Conservation (phyloP, 768 basidiomycete species). For the Hygrocybe coccinea region DNA sequence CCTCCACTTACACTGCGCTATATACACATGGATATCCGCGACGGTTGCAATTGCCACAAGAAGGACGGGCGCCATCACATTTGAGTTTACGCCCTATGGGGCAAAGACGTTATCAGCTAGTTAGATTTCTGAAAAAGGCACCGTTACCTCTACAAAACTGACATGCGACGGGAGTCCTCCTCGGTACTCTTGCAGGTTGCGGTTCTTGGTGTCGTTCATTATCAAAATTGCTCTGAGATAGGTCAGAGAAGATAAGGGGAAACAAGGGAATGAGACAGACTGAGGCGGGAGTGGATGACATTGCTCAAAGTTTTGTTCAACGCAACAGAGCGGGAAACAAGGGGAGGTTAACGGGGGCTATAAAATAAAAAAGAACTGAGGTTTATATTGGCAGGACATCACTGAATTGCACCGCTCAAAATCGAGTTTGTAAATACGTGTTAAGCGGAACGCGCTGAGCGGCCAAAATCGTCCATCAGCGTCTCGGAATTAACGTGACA, state of each 20-base stretch:
- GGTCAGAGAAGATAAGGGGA: not conserved
- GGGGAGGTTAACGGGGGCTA: not conserved
- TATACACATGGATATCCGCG: conserved; percentile 57
- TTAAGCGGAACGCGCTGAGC: not conserved
- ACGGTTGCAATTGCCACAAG: conserved; percentile 61
- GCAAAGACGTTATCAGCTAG: not conserved
- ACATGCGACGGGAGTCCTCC: conserved; percentile 66
- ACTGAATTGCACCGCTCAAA: not conserved
- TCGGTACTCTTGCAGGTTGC: conserved; percentile 25
- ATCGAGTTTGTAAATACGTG: not conserved
- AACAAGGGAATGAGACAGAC: not conserved
- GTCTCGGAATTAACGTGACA: not conserved
- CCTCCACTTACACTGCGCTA: conserved; percentile 54
- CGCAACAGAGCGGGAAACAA: not conserved
- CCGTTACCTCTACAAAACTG: conserved; percentile 61
- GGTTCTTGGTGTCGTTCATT: conserved; percentile 3
- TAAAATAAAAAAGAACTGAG: not conserved
- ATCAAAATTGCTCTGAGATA: not conserved
- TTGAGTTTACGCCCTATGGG: conserved; percentile 61
- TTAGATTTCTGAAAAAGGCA: not conserved
- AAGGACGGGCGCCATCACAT: conserved; percentile 61
- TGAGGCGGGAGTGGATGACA: not conserved
- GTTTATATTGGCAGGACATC: not conserved
- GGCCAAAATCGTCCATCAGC: not conserved
- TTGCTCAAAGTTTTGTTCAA: too few relatives aligned